phyloP scores from a whole-genome alignment of 768 basidiomycete species.

The Trametes punicea region DNA sequence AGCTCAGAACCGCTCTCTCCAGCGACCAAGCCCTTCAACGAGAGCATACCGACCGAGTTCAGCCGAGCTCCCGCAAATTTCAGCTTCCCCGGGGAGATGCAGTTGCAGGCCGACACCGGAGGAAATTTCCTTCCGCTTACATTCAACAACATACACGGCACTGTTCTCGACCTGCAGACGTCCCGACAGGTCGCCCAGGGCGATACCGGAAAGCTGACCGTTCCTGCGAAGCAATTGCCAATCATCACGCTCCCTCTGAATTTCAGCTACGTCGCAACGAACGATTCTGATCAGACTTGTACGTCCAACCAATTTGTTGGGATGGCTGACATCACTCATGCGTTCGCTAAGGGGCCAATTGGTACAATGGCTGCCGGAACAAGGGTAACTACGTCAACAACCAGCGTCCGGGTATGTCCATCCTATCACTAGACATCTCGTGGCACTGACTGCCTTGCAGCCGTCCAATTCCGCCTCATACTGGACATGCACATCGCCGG shows the following conservation, averaged over 20 bases:
- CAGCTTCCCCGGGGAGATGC: constrained; percentile 75
- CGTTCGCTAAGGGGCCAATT: constrained; percentile 53
- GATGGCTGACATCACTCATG: too few species aligned
- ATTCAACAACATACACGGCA: constrained; percentile 63
- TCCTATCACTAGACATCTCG: neutral
- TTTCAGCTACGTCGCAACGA: constrained; percentile 78
- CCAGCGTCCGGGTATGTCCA: constrained; percentile 55
- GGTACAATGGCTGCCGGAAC: constrained; percentile 79
- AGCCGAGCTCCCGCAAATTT: constrained; percentile 84
- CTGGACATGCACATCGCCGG: constrained; percentile 70
- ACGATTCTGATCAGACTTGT: constrained; percentile 85
- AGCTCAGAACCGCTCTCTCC: constrained; percentile 49
- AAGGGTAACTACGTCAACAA: constrained; percentile 43
- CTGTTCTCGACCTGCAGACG: constrained; percentile 68
- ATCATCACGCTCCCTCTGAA: constrained; percentile 71
- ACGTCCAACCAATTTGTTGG: too few species aligned
- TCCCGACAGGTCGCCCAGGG: constrained; percentile 65
- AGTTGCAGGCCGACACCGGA: constrained; percentile 73
- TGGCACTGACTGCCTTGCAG: constrained; percentile 21
- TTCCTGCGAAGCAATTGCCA: constrained; percentile 68
- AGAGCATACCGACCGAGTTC: constrained; percentile 59
- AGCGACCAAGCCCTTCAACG: constrained; percentile 58
- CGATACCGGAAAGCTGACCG: constrained; percentile 49
- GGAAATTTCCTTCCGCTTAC: constrained; percentile 75
- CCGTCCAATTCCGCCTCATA: constrained; percentile 61